Conservation (phyloP, 2,329 filamentous ascomycete species). For the Trichoderma sp. region DNA sequence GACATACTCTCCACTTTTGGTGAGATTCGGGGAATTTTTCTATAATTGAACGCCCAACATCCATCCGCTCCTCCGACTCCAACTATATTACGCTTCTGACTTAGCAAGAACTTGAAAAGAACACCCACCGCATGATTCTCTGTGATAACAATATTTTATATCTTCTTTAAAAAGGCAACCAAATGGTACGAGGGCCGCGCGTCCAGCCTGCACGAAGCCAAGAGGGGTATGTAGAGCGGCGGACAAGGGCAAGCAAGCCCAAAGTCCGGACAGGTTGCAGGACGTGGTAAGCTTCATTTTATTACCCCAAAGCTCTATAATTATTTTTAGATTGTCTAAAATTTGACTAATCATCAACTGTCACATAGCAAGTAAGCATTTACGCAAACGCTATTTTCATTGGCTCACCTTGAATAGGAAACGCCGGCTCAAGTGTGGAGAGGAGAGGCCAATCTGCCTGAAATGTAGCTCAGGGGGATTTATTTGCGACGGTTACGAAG, state of each 20-base stretch:
- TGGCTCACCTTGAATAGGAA: background rate
- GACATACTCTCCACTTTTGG: background rate
- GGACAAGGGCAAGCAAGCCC: background rate
- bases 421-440: background rate
- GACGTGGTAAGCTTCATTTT: background rate
- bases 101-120: background rate
- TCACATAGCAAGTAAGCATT: background rate
- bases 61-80: background rate
- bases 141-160: background rate
- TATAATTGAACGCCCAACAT: background rate
- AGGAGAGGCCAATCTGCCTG: background rate
- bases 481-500: background rate
- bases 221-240: background rate
- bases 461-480: background rate
- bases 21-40: background rate
- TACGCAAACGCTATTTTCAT: background rate
- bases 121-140: background rate
- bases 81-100: background rate
- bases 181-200: background rate
- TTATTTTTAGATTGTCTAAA: background rate
- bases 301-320: background rate
- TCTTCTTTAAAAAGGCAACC: background rate
- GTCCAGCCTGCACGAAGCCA: background rate
- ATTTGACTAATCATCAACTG: background rate
- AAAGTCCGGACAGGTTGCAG: background rate